A percentile compares a stretch with the other conserved stretches of the same genome.
phyloP scores from a whole-genome alignment of 2,329 filamentous ascomycete species.

The Diaporthe destruens region DNA sequence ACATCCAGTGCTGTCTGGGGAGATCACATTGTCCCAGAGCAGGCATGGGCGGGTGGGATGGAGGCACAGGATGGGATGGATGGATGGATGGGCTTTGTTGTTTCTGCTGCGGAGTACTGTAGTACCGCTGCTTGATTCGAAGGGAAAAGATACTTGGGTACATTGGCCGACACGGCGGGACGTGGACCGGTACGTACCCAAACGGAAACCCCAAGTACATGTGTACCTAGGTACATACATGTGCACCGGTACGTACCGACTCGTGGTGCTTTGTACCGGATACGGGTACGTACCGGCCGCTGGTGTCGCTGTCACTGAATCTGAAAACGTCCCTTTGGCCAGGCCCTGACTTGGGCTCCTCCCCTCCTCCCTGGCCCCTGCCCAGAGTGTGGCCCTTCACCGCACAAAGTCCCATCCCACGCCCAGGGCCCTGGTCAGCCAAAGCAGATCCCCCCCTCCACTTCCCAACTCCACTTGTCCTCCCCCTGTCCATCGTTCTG shows the following conservation, averaged over 20 bases:
- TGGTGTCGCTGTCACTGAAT: slow-evolving; percentile 21
- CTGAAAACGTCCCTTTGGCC: slow-evolving; percentile 32
- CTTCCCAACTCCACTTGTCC: slow-evolving; percentile 31
- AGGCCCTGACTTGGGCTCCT: slow-evolving; percentile 34
- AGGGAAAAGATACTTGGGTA: slow-evolving; percentile 38
- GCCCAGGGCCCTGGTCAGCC: slow-evolving; percentile 34
- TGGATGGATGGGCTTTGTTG: slow-evolving; percentile 20
- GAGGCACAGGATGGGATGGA: slow-evolving; percentile 6
- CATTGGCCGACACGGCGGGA: slow-evolving; percentile 37
- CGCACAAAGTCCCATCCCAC: slow-evolving; percentile 36
- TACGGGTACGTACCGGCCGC: slow-evolving; percentile 28
- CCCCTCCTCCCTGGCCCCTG: slow-evolving; percentile 32
- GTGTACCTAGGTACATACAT: slow-evolving; percentile 32
- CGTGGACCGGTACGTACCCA: slow-evolving; percentile 40
- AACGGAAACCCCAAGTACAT: slow-evolving; percentile 42
- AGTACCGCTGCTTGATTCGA: neutral
- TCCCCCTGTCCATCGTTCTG: slow-evolving; percentile 23
- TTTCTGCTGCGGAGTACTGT: too few relatives aligned
- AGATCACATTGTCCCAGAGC: slow-evolving; percentile 34
- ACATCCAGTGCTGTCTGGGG: slow-evolving; percentile 24
- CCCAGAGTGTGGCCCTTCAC: slow-evolving; percentile 29
- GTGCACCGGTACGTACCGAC: slow-evolving; percentile 37
- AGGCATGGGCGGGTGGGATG: slow-evolving; percentile 19
- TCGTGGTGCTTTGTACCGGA: slow-evolving; percentile 20
- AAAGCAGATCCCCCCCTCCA: slow-evolving; percentile 35